Evolutionary conservation across 768 basidiomycete species (phyloP).

Genomic region (Leccinellum albellum): DNA sequence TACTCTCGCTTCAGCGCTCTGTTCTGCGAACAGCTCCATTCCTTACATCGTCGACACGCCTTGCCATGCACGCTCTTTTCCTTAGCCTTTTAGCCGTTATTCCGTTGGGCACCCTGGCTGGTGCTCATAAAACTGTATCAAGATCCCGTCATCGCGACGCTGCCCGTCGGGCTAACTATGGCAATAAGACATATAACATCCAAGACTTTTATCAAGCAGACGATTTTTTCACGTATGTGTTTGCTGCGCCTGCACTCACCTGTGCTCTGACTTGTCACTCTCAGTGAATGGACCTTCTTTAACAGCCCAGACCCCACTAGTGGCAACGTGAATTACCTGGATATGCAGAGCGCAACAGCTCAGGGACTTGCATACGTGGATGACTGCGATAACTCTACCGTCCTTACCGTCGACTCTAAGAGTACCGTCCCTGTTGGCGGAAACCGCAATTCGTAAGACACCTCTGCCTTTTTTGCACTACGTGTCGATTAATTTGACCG

Average conservation of each 20-base stretch:
- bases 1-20: not conserved
- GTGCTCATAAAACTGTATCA: slow-evolving; percentile 26
- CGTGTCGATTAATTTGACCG: not conserved
- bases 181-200: slow-evolving; percentile 33
- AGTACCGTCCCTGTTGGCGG: slow-evolving; percentile 46
- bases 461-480: not conserved
- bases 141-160: slow-evolving; percentile 30
- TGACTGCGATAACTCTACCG: slow-evolving; percentile 45
- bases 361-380: slow-evolving; percentile 62
- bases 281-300: slow-evolving; percentile 68
- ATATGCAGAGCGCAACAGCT: slow-evolving; percentile 41
- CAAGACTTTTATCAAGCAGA: slow-evolving; percentile 45
- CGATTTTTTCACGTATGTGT: slow-evolving; percentile 56
- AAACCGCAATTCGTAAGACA: slow-evolving; percentile 49
- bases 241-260: not conserved
- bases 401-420: slow-evolving; percentile 61
- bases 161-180: slow-evolving; percentile 15
- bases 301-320: slow-evolving; percentile 61
- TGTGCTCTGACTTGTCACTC: not conserved
- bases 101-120: slow-evolving; percentile 36
- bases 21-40: slow-evolving; percentile 2
- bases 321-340: slow-evolving; percentile 62
- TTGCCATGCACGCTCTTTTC: slow-evolving; percentile 33
- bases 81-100: slow-evolving; percentile 30
- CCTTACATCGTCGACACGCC: slow-evolving; percentile 8